Evolutionary conservation across 306 rosid genomes (phyloP), one percentile per base, ranked within the genome.

Genomic region (Cicer yamashitae): DNA sequence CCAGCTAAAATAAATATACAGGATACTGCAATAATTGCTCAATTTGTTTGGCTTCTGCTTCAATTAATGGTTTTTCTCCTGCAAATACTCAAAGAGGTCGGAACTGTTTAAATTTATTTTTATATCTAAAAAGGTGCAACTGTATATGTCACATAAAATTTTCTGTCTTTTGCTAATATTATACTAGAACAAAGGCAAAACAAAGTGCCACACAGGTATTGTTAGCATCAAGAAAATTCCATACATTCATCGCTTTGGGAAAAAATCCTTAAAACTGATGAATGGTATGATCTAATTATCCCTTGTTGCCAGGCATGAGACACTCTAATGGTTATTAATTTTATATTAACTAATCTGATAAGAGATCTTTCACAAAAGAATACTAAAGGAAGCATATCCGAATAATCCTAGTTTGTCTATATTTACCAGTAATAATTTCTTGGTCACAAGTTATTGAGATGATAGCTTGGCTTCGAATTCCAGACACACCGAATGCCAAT

Each of bases 361-460:
- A 75, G 70, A 52, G 52, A 39, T 45, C 41, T 53, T 63, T 70
- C 30, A 15, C 37, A 69, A 75, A 70, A 44, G 14, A 63, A 70
- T 48, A 47, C 69, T 67, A 67, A 8, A 51, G 48, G 64, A 54
- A 52, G 37, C 48, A 69, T 68, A 73, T 74, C 51, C 30, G 10
- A 71, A 79, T 18, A 70, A 30, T 67, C 61, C 67, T 34, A 51
- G 64, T 45, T 57, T 30, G 25, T 70, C 65, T 22, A 70, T 10
- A 63, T 76, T 83, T 86, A 91, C 98, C 99, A 10, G 99, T 90
- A 75, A 94, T 90, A 45, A 94, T 88, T 81, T 94, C 96, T 82
- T 79, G 86, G 87, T 92, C 97, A 65, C 86, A 84, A 73, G 99
- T 94, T 69, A 94, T 83, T 63, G 96, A 80, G 76, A 90, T 85